Evolutionary conservation across 352 stramenopile genomes (phyloP), one percentile per base, ranked within the genome.

Genomic region (Globisporangium barbulae): DNA sequence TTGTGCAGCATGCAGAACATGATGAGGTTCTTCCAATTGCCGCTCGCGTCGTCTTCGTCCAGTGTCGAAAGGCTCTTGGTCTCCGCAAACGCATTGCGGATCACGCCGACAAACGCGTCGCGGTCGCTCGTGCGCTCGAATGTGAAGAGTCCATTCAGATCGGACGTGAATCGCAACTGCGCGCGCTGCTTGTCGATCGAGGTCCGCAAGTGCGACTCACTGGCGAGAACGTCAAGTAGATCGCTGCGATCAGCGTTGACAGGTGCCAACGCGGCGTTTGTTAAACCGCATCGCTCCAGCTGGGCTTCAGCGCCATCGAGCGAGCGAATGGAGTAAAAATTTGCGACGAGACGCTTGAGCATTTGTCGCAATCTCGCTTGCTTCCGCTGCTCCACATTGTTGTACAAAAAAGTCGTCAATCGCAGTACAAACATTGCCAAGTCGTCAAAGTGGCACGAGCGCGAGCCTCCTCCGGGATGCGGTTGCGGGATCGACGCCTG

Each of bases 1-100:
- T 73, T 79, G 63, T 90, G 74, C 6, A 72, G 64, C 45, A 78
- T 66, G 54, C 77, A 84, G 61, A 90, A 88, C 15, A 69, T 70
- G 19, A 89, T 65, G 19, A 92, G 45, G 59, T 85, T 85, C 35
- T 63, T 74, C 52, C 69, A 79, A 28, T 59, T 21, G 21, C 59
- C 30, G 33, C 33, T n/a, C 56, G 17, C n/a, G 22, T 59, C 42
- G 7, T 15, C 47, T 52, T 54, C 25, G 37, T 59, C 41, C 22
- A 59, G 63, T 54, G 41, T 44, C 21, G 70, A 42, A 5, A 28
- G 45, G 44, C 19, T 59, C 28, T 21, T 63, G 22, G 31, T 35
- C 7, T 42, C 39, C 19, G 22, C 44, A 17, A 85, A 25, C 53
- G 81, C 67, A 6, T 74, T 67, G 31, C 74, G 71, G 31, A 87